Evolutionary conservation across 805 yeast genomes (phyloP).

Genomic region (Gaillardinia entomophila): DNA sequence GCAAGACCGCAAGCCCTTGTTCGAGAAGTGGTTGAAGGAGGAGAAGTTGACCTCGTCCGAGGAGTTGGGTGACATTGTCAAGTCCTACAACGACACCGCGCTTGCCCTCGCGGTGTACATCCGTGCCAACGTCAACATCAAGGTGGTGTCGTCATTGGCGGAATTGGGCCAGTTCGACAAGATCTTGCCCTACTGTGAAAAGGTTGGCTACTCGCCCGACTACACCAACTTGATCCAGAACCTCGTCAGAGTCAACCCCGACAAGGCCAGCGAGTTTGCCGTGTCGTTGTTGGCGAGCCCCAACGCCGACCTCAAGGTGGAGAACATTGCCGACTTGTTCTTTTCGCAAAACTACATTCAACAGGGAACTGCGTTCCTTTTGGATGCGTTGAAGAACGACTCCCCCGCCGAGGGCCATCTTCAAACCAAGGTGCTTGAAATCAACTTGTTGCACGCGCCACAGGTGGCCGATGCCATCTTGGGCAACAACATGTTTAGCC

Average conservation of each 20-base stretch:
- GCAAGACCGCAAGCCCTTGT: conserved; percentile 87
- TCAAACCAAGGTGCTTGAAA: conserved; percentile 91
- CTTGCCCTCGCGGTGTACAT: conserved; percentile 88
- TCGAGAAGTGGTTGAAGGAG: conserved; percentile 95
- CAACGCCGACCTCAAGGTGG: conserved; percentile 65
- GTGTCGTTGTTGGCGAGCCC: conserved; percentile 67
- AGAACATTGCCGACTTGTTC: conserved; percentile 87
- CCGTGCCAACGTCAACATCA: conserved; percentile 74
- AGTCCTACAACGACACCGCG: conserved; percentile 71
- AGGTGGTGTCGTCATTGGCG: conserved; percentile 88
- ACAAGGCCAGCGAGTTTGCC: conserved; percentile 96
- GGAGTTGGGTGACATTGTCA: conserved; percentile 93
- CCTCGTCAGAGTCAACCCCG: conserved; percentile 90
- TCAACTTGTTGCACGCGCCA: conserved; percentile 91
- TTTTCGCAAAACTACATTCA: conserved; percentile 90
- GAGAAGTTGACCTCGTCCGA: conserved; percentile 93
- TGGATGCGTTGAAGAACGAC: conserved; percentile 93
- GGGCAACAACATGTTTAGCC: conserved; percentile 93
- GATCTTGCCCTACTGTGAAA: conserved; percentile 88
- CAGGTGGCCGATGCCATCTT: conserved; percentile 99
- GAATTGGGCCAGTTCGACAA: conserved; percentile 96
- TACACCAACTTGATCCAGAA: conserved; percentile 85
- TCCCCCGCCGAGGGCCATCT: conserved; percentile 92
- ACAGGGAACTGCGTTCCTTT: conserved; percentile 95
- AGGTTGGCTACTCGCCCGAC: conserved; percentile 85